These are phyloP conservation scores for Solanum sparsipilum DNA, from an alignment of 257 asterid species.

Conservation along the genomic window DNA sequence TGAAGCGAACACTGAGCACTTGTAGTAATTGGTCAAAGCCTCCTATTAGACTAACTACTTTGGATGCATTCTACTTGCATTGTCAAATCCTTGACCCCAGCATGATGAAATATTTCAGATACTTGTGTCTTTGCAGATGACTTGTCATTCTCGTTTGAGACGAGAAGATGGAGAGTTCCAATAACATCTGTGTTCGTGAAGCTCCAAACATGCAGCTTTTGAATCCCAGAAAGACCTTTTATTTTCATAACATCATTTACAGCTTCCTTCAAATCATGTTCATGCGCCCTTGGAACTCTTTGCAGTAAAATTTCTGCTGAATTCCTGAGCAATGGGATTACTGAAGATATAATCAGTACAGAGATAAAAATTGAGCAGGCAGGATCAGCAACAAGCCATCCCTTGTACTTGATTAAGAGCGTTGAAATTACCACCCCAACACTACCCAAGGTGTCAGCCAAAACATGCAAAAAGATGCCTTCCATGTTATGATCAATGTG, in stretches of 20 bases:
- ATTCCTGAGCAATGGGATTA: conserved; percentile 83
- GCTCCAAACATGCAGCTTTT: conserved; percentile 80
- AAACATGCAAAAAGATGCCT: conserved; percentile 92
- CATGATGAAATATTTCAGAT: conserved; percentile 35
- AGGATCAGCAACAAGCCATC: conserved; percentile 95
- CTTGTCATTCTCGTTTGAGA: conserved; percentile 48
- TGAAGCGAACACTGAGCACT: neutral
- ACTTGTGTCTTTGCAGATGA: conserved; percentile 34
- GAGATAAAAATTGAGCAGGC: conserved; percentile 94
- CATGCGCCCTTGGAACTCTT: conserved; percentile 76
- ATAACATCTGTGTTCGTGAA: conserved; percentile 72
- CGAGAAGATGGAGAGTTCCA: conserved; percentile 79
- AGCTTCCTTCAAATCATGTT: conserved; percentile 55
- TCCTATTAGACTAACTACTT: conserved; percentile 10
- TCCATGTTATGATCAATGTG: conserved; percentile 98
- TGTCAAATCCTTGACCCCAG: conserved; percentile 77
- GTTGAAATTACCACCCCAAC: conserved; percentile 90
- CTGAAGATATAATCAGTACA: conserved; percentile 63
- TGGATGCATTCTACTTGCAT: conserved; percentile 56
- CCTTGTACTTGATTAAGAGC: conserved; percentile 81
- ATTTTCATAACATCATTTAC: conserved; percentile 38
- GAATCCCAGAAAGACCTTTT: conserved; percentile 59
- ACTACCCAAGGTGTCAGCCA: conserved; percentile 96
- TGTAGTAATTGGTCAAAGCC: neutral
- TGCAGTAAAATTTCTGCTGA: conserved; percentile 85